Conservation (phyloP, 1,284 basidiomycete genomes). For the Cryptococcus sp. region DNA sequence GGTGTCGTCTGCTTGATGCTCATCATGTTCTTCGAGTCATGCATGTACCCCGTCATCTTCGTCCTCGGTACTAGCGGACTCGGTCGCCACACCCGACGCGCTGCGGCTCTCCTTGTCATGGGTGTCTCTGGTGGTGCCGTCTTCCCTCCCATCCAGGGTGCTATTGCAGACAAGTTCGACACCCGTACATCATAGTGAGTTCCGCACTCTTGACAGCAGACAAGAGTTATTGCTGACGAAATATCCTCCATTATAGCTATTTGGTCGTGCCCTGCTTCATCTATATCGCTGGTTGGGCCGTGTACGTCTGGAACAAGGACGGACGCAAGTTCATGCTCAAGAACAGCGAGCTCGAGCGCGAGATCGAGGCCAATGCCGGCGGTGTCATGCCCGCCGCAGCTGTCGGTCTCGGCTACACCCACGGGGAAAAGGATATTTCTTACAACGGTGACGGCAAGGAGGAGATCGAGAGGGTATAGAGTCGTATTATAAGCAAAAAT, state of each 20-base stretch:
- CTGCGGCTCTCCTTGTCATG: constrained; percentile 65
- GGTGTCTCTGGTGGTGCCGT: constrained; percentile 73
- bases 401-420: constrained; percentile 24
- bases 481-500: too few relatives aligned
- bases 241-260: constrained; percentile 23
- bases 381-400: constrained; percentile 21
- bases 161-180: constrained; percentile 60
- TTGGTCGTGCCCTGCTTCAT: constrained; percentile 51
- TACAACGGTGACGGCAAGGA: constrained; percentile 23
- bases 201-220: not conserved
- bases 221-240: not conserved
- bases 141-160: constrained; percentile 71
- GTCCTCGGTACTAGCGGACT: constrained; percentile 70
- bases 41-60: constrained; percentile 56
- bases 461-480: constrained; percentile 11
- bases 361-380: constrained; percentile 24
- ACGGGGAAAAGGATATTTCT: constrained; percentile 7
- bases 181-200: constrained; percentile 48
- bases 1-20: constrained; percentile 67
- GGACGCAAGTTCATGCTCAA: constrained; percentile 27
- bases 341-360: constrained; percentile 20
- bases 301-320: constrained; percentile 51
- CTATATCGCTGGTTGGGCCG: constrained; percentile 47
- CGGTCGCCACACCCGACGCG: constrained; percentile 68
- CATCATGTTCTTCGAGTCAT: constrained; percentile 76